Evolutionary conservation across 495 filamentous ascomycete species (phyloP), one percentile per base, ranked within the genome.

Genomic region (Lepidopterella palustris): DNA sequence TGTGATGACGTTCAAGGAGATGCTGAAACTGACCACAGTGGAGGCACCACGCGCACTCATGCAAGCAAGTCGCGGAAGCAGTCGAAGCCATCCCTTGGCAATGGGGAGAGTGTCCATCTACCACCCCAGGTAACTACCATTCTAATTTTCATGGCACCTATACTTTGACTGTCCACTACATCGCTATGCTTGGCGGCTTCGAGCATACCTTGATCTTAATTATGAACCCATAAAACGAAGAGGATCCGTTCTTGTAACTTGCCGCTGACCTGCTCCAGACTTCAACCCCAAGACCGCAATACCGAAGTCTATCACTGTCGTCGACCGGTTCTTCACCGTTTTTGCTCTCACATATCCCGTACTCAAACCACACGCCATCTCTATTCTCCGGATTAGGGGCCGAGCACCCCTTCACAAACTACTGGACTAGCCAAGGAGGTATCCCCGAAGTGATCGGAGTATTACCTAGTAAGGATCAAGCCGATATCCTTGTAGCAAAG

Each of bases 381-480:
- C 86, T 84, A 55, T 82, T 88, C 39, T 89, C 88, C 69, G 86
- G 83, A n/a, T 77, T 83, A 52, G 80, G 81, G 18, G 78, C 78
- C 4, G 83, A 84, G 70, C 83, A 87, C 55, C 82, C 83, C 2
- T 87, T 86, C 63, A 81, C 82, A 62, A 89, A 89, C 68, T 89
- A 89, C 70, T 89, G 86, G 86, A 89, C 86, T 5, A 85, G 82
- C 63, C 77, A 82, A 50, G 86, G 86, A 24, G 86, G 86, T 0
- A 71, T 89, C 21, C 76, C 83, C 9, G 86, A 89, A 68, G 86
- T 88, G 4, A 79, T 89, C 42, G 79, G 77, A 5, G 84, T 89
- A 9, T 73, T 89, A 13, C 86, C 86, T 0, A 82, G 81, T 50
- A 88, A 87, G 70, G 67, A 83, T 5, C 86, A 89, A 69, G 82